Base-by-base conservation (phyloP, 2,329 filamentous ascomycete species). In the Gyromitra esculenta region DNA sequence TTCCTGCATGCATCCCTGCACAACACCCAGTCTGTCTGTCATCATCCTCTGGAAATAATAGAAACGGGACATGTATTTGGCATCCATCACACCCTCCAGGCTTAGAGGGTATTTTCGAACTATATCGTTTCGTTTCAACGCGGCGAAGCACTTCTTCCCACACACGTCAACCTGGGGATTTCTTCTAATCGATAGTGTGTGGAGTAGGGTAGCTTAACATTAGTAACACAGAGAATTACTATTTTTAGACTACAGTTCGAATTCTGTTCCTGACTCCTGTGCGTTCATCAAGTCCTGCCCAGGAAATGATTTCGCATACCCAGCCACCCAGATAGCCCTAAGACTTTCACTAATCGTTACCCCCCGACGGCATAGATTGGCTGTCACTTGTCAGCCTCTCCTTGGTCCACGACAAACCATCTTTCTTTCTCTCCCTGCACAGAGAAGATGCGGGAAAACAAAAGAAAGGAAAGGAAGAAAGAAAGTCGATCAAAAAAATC, bases 341-440 rank as follows among this genome's bases (percentile, higher is more conserved):
- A 48, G 41, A 70, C 8, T 21, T 35, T 43, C 25, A 59, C 41
- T 73, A 62, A 67, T 67, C 70, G 66, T 7, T 18, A 21, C 25
- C 11, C 15, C 48, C 50, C 11, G 39, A 8, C 39, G 25, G 37
- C 52, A 56, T 56, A 54, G 48, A 56, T 65, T 31, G 70, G 62
- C 15, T 59, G 72, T 69, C 72, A 75, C 72, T 75, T 75, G 72
- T 71, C 72, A 59, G 39, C 43, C 72, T 71, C 66, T 60, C 65
- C n/a, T 75, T 75, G 72, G 72, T 71, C 65, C 65, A 75, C 66
- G 72, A 74, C 45, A 75, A 63, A 48, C 56, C 8, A 21, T 41
- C 39, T 35, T 37, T 41, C 39, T 35, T 37, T 31, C 25, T n/a
- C 21, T 37, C 52, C 25, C 60, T 73, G 62, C 69, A 66, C 25